Evolutionary conservation across 2,329 filamentous ascomycete genomes (phyloP).

Genomic region (Xylariaceae sp.): DNA sequence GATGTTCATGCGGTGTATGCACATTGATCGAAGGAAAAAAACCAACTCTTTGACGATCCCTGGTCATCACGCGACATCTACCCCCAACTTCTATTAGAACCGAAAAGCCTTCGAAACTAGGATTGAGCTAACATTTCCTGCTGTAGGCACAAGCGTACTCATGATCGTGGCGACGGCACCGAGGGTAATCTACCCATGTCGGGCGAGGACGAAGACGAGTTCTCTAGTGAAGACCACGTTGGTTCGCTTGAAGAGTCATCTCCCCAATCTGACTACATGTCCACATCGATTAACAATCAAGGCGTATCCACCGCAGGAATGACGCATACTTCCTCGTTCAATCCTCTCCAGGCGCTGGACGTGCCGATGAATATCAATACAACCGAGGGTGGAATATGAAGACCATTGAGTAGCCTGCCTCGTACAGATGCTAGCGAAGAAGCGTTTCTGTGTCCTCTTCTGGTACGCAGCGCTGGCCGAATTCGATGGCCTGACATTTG

Average conservation of each 20-base stretch:
- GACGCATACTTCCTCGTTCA: constrained; percentile 41
- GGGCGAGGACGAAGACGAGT: constrained; percentile 82
- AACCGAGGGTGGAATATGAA: constrained; percentile 40
- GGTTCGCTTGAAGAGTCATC: constrained; percentile 75
- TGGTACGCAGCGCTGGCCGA: constrained; percentile 21
- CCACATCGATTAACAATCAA: constrained; percentile 44
- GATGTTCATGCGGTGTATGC: constrained; percentile 33
- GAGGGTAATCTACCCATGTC: constrained; percentile 58
- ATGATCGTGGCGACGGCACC: constrained; percentile 58
- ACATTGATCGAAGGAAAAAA: constrained; percentile 25
- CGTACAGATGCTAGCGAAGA: constrained; percentile 20
- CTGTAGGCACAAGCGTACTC: constrained; percentile 74
- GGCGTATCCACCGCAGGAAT: constrained; percentile 29
- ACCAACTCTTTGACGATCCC: constrained; percentile 25
- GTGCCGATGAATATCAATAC: constrained; percentile 62
- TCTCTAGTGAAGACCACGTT: constrained; percentile 75
- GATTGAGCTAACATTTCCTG: constrained; percentile 37
- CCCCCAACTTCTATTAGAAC: constrained; percentile 32
- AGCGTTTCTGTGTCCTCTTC: constrained; percentile 23
- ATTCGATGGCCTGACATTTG: constrained; percentile 24
- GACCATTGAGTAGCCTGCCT: constrained; percentile 10
- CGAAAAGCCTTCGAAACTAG: constrained; percentile 21
- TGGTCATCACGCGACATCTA: constrained; percentile 34
- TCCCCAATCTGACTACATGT: constrained; percentile 63
- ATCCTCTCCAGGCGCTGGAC: constrained; percentile 56